A percentile compares a stretch with the other conserved stretches of the same genome.
Conservation (phyloP, 805 yeast species). For the Torulaspora quercuum region DNA sequence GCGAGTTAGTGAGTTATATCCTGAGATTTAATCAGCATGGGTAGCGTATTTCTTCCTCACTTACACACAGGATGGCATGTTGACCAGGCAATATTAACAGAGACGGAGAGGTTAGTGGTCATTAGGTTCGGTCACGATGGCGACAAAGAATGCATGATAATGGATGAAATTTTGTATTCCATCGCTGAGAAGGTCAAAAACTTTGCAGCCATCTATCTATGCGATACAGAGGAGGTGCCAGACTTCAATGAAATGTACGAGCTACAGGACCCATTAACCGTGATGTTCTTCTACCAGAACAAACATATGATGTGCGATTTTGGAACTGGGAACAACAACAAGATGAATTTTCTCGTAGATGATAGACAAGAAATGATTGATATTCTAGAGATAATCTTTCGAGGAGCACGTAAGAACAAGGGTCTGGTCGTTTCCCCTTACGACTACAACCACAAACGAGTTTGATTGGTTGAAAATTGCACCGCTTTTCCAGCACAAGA, state of each 20-base stretch:
- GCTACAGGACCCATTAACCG: slow-evolving; percentile 75
- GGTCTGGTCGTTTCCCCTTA: slow-evolving; percentile 86
- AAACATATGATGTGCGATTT: slow-evolving; percentile 98
- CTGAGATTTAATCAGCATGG: too few relatives aligned
- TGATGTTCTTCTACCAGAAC: slow-evolving; percentile 91
- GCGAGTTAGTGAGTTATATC: too few relatives aligned
- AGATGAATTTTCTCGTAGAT: slow-evolving; percentile 73
- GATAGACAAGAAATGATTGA: slow-evolving; percentile 89
- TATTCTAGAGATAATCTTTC: slow-evolving; percentile 79
- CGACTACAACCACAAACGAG: slow-evolving; percentile 49
- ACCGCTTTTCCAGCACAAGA: not conserved
- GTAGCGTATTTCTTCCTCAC: slow-evolving; percentile 79
- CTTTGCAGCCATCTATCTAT: slow-evolving; percentile 82
- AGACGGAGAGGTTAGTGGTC: slow-evolving; percentile 82
- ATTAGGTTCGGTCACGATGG: slow-evolving; percentile 82
- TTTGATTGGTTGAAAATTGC: slow-evolving; percentile 3
- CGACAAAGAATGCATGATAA: slow-evolving; percentile 75
- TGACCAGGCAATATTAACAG: slow-evolving; percentile 94
- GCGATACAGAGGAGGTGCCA: slow-evolving; percentile 85
- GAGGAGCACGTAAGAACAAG: slow-evolving; percentile 91
- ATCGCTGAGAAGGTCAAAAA: slow-evolving; percentile 81
- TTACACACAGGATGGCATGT: slow-evolving; percentile 91
- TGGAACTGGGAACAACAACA: slow-evolving; percentile 97
- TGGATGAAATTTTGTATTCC: slow-evolving; percentile 81
- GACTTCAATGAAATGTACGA: slow-evolving; percentile 66